Percentiles rank a stretch among this genome's conserved stretches.
These are phyloP conservation scores for Beta macrorhiza DNA, from an alignment of 179 eudicot genomes.

Conservation along the genomic window DNA sequence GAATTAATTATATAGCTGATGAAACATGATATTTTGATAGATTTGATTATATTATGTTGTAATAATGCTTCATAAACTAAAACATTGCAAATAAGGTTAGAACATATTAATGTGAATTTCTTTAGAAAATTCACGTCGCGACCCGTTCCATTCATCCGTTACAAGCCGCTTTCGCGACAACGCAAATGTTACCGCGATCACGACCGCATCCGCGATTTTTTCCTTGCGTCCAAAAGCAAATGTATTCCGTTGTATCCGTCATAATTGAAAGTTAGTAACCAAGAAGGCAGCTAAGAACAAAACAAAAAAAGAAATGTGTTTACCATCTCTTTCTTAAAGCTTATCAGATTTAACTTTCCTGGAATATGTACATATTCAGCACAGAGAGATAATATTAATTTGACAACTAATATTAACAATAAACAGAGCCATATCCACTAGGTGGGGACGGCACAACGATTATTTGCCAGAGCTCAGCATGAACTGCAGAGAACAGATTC, in stretches of 20 bases:
- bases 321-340: not conserved
- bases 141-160: no score
- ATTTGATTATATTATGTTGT: no score
- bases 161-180: no score
- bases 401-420: not conserved
- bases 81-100: no score
- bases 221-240: not conserved
- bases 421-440: not conserved
- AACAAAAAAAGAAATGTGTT: not conserved
- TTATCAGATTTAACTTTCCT: not conserved
- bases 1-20: no score
- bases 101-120: no score
- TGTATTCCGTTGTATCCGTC: constrained; percentile 6
- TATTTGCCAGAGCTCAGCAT: not conserved
- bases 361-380: not conserved
- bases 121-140: no score
- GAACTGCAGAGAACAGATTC: not conserved
- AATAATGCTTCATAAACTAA: no score
- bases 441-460: not conserved
- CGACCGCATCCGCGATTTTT: no score
- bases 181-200: no score
- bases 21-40: no score
- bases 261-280: not conserved
- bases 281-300: not conserved
- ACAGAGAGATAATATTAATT: not conserved